Base-by-base conservation (phyloP, 306 rosid genomes). In the Castanospermum australe region DNA sequence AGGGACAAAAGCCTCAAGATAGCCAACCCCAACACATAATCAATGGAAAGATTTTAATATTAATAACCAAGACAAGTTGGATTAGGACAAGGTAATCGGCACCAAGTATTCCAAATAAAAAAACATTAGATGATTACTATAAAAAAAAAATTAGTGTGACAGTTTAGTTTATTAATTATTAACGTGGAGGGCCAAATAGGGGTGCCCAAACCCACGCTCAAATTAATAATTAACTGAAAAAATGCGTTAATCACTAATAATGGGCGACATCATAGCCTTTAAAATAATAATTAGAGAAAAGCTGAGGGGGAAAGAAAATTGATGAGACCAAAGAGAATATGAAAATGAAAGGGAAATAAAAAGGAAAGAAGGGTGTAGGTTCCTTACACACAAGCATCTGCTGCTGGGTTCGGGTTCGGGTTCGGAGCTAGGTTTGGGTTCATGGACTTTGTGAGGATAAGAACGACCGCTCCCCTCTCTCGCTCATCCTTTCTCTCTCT, bases 391-490 rank as follows among this genome's bases (percentile, higher is more conserved):
- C 88, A 88, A 86, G 91, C 86, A 86, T 83, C 84, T 86, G 13
- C 15, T 18, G n/a, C n/a, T n/a, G n/a, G 17, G 70, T 2, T 32
- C 30, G 7, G 84, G 13, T 47, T 76, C 32, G 70, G 85, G 74
- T 66, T 24, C 69, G 85, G 85, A 66, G 12, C 70, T 63, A 30
- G 85, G 76, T 24, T 80, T 78, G 87, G 79, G n/a, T n/a, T 17
- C 79, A 84, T 63, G 18, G 94, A 92, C 96, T 90, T 90, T 68
- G 73, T 65, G 79, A 38, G 84, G 97, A 94, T 94, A 94, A 94
- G 97, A 88, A 90, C 90, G 84, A 82, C 86, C 80, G 47, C 14
- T 65, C 47, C 48, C 60, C 44, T 42, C 57, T 25, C 59, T 67
- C 71, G 77, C 52, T 78, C 59, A 21, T 39, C 15, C 14, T 28